Conservation (phyloP, 352 stramenopile genomes). For the Pythium pectinolyticum region DNA sequence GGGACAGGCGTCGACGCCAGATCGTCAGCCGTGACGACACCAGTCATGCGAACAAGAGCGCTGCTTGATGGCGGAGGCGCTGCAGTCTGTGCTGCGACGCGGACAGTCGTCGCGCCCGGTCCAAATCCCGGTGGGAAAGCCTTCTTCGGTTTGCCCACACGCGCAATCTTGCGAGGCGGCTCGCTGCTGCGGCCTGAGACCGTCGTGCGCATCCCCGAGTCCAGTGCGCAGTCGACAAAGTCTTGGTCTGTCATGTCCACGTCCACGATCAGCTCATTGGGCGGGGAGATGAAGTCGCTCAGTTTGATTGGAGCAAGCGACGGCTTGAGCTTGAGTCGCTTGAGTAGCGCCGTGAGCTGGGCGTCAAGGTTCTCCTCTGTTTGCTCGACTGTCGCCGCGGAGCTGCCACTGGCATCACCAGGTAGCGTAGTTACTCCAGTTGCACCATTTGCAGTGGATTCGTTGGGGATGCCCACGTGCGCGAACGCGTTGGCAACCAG, state of each 20-base stretch:
- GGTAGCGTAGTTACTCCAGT: no score
- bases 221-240: conserved; percentile 62
- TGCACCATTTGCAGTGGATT: conserved; percentile 19
- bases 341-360: conserved; percentile 52
- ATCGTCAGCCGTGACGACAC: conserved; percentile 22
- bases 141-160: conserved; percentile 20
- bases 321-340: conserved; percentile 48
- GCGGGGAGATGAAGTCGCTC: conserved; percentile 51
- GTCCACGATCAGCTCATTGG: conserved; percentile 46
- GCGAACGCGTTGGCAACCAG: conserved; percentile 55
- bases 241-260: conserved; percentile 63
- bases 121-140: conserved; percentile 25
- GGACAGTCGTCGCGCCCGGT: not conserved
- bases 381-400: conserved; percentile 5
- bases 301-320: conserved; percentile 35
- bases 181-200: conserved; percentile 38
- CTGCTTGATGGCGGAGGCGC: conserved; percentile 6
- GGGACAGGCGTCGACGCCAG: conserved; percentile 29
- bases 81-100: not conserved
- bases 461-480: conserved; percentile 32
- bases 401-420: not conserved
- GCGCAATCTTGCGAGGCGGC: conserved; percentile 26
- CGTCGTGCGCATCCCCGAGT: conserved; percentile 39
- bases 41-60: not conserved
- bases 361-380: conserved; percentile 51